Evolutionary conservation across 2,329 filamentous ascomycete genomes (phyloP), one percentile per base, ranked within the genome.

Genomic region (Incumbomyces lentus): DNA sequence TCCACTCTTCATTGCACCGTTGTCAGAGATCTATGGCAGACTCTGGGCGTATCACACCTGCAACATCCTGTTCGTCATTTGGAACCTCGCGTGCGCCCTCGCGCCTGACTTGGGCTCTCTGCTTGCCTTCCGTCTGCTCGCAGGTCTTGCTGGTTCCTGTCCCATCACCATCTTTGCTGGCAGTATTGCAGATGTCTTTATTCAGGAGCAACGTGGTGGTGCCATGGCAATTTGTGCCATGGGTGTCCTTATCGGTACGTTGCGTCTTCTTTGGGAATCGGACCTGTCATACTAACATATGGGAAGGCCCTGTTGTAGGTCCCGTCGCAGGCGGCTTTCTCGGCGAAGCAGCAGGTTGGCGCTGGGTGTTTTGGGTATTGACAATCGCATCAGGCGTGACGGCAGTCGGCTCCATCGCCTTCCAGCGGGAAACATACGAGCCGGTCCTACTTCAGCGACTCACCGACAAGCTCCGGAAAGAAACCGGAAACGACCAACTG

Each of bases 11-110:
- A 58, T 81, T 2, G 73, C 75, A 2, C 76, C 77, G 0, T 55
- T 80, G 36, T 77, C 72, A 1, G 81, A 85, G 59, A 74, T 83
- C 43, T 82, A 82, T 56, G 81, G 82, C 1, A 71, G 81, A 3
- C 62, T 76, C 2, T 62, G 69, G 1, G 61, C 84, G 30, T 70
- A 83, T 50, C 70, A 74, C 17, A 61, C 58, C 5, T 75, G 78
- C 48, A 84, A 79, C 50, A 58, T 71, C 3, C 68, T 78, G 49
- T 84, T 84, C 59, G 71, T 78, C 47, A 58, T 74, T 1, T 83
- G 78, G 66, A 76, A 75, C 42, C 72, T 85, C 51, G 81, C 76
- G 0, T 82, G 79, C 47, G 82, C 78, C 1, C n/a, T 45, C 2
- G 69, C 78, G 0, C 73, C 74, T 1, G 66, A 61, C 6, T 65